Conservation (phyloP, 1,284 basidiomycete species). For the Trichosporon faecale region DNA sequence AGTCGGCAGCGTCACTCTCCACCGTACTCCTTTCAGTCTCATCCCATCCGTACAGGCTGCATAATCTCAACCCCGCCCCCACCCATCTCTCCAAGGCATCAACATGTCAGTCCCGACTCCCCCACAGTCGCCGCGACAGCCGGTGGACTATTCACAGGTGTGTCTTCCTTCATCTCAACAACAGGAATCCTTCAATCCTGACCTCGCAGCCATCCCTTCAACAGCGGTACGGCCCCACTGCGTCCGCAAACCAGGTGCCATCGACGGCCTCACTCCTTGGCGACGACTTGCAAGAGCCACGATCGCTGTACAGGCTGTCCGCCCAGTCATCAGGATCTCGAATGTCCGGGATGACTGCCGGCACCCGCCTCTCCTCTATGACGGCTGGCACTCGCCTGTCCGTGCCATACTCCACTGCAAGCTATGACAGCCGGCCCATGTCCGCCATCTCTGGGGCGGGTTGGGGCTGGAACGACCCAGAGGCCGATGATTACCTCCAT, state of each 20-base stretch:
- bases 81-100: background rate
- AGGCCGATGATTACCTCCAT: conserved; percentile 53
- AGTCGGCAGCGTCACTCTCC: too few relatives aligned
- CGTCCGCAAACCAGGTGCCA: conserved; percentile 30
- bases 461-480: conserved; percentile 37
- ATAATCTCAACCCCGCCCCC: background rate
- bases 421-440: conserved; percentile 10
- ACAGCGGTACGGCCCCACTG: conserved; percentile 39
- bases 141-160: conserved; percentile 16
- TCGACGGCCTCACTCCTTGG: conserved; percentile 32
- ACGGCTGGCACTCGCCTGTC: background rate
- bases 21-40: background rate
- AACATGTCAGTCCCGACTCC: background rate
- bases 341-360: conserved; percentile 14
- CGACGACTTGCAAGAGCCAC: conserved; percentile 16
- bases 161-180: background rate
- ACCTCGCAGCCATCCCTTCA: background rate
- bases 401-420: background rate
- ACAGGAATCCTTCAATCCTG: background rate
- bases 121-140: background rate
- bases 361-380: background rate
- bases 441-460: conserved; percentile 16
- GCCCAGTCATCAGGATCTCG: conserved; percentile 9
- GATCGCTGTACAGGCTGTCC: background rate
- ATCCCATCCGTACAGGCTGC: background rate